Evolutionary conservation across 2,329 filamentous ascomycete genomes (phyloP), one percentile per base, ranked within the genome.

Genomic region (Thelonectria discophora): DNA sequence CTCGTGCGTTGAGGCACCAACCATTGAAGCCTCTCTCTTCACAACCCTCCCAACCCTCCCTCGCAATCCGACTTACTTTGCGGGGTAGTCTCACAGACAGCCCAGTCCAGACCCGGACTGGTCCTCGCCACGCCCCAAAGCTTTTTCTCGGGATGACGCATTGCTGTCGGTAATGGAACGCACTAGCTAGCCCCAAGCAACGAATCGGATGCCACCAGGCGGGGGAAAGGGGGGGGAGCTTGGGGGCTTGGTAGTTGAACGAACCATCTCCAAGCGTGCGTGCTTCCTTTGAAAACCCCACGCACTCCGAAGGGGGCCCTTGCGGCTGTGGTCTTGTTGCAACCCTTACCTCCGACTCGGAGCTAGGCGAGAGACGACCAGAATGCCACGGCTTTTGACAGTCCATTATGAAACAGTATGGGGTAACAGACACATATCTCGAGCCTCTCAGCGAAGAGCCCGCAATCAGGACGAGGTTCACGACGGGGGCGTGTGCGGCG

Each of bases 401-500:
- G 68, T 51, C 62, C 66, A 70, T 71, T 71, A 71, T 69, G 69
- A 71, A 71, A 71, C 69, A 72, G 69, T 72, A 71, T 71, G 69
- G 69, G 69, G 69, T 71, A 71, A 71, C 34, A 24, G 67, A 62
- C 30, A 30, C 48, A 63, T 70, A 71, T 71, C 67, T 71, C 69
- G 71, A 65, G 12, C 65, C 69, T 70, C 55, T 71, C 64, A 70
- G 21, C 49, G 50, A 67, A 32, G 20, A 71, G 68, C 37, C 60
- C 60, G 56, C 48, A 40, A 47, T 37, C 55, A 11, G 18, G 18
- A 21, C 4, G 50, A 9, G 27, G 3, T 24, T 24, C 7, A 30
- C 27, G 27, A 10, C 4, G 7, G 27, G 60, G 55, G 45, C 21
- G 48, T 42, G 42, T 57, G 50, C 34, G 12, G 15, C 3, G 3